Percentiles rank a stretch among this genome's conserved stretches.
phyloP scores from a whole-genome alignment of 768 basidiomycete species.

The Rhodotorula toruloides region DNA sequence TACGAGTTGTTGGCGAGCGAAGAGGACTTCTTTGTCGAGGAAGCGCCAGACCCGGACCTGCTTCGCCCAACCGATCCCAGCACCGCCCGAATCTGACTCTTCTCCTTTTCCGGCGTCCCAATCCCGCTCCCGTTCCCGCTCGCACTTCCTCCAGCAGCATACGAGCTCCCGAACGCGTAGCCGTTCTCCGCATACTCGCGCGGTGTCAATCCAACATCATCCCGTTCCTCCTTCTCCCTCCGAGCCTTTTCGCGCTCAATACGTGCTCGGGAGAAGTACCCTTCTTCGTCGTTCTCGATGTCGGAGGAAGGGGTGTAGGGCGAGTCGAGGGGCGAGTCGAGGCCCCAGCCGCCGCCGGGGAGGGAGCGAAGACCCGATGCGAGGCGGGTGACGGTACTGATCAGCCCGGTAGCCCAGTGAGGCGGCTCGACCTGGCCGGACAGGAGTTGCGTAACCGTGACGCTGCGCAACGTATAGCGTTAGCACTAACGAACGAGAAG shows the following conservation, averaged over 20 bases:
- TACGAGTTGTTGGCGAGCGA: too few relatives aligned
- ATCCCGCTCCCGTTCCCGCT: not conserved
- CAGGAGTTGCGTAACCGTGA: conserved; percentile 72
- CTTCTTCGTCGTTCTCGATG: conserved; percentile 21
- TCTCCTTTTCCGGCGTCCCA: not conserved
- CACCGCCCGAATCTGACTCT: not conserved
- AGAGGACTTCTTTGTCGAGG: not conserved
- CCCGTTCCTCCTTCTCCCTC: not conserved
- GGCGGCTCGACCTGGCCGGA: conserved; percentile 70
- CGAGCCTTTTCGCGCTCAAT: not conserved
- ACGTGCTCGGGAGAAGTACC: conserved; percentile 1
- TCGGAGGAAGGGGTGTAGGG: conserved; percentile 1
- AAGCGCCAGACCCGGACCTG: not conserved
- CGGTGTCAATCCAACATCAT: conserved; percentile 2
- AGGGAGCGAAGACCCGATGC: conserved; percentile 45
- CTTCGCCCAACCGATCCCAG: not conserved
- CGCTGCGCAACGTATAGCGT: conserved; percentile 48
- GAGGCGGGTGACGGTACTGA: conserved; percentile 66
- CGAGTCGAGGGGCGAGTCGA: conserved; percentile 44
- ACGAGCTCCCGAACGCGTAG: conserved; percentile 29
- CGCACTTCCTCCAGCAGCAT: conserved; percentile 15
- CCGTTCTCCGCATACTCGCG: conserved; percentile 12
- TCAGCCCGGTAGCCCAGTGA: conserved; percentile 69
- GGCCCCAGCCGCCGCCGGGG: conserved; percentile 2
- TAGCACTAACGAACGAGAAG: not conserved